Conservation (phyloP, 768 basidiomycete genomes). For the Lactifluus subvellereus region DNA sequence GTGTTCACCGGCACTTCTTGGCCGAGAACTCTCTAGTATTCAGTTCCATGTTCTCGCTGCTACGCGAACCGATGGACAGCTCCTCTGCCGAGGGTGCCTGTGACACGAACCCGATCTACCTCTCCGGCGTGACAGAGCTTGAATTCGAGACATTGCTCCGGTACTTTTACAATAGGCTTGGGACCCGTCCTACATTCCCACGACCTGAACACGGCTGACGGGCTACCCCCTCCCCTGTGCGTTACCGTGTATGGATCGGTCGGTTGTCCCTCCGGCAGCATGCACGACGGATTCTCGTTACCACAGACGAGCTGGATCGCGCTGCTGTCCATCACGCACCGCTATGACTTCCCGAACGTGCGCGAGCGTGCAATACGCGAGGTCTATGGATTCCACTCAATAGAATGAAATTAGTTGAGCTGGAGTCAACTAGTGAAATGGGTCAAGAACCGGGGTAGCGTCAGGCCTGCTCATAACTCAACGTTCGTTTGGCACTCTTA, state of each 20-base stretch:
- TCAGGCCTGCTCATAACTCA: too few relatives aligned
- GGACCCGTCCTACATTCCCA: too few relatives aligned
- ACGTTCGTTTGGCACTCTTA: too few relatives aligned
- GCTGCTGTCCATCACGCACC: constrained; percentile 12
- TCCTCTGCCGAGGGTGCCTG: constrained; percentile 5
- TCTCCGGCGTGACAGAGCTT: constrained; percentile 10
- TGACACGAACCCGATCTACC: constrained; percentile 17
- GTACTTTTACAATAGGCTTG: constrained; percentile 11
- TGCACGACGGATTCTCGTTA: constrained; percentile 13
- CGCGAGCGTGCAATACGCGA: constrained; percentile 12
- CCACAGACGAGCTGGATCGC: constrained; percentile 13
- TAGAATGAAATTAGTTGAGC: too few relatives aligned
- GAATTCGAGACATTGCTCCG: constrained; percentile 19
- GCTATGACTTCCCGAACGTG: constrained; percentile 15
- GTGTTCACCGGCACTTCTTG: constrained; percentile 19
- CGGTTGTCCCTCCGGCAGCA: not conserved
- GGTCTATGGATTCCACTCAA: too few relatives aligned
- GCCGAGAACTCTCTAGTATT: constrained; percentile 19
- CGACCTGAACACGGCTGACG: not conserved
- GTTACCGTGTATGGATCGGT: not conserved
- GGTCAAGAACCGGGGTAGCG: too few relatives aligned
- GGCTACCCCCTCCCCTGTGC: not conserved
- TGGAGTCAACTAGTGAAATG: too few relatives aligned
- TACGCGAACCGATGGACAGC: not conserved
- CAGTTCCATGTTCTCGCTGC: constrained; percentile 12